Evolutionary conservation across 495 filamentous ascomycete species (phyloP).

Genomic region (Penicillium flavigenum): DNA sequence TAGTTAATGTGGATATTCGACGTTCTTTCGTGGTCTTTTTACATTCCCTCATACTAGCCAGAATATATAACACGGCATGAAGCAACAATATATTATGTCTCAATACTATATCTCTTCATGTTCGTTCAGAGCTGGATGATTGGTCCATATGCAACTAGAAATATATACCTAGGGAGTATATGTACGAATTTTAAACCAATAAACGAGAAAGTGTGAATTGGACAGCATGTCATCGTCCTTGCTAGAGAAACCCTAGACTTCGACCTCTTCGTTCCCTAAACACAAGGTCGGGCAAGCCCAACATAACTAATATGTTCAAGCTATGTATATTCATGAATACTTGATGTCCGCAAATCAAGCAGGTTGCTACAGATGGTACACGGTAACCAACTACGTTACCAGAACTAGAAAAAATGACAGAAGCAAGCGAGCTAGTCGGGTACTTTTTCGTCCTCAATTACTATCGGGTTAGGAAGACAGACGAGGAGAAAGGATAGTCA

Average conservation of each 20-base stretch:
- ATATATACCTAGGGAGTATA: no score
- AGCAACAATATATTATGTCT: neutral
- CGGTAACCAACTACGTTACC: neutral
- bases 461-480: conserved; percentile 37
- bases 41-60: neutral
- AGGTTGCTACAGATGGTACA: neutral
- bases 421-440: conserved; percentile 12
- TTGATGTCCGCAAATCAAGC: neutral
- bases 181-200: no score
- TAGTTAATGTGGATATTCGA: neutral
- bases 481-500: conserved; percentile 31
- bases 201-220: neutral
- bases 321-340: neutral
- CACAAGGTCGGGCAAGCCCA: neutral
- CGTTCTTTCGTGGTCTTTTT: neutral
- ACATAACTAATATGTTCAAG: neutral
- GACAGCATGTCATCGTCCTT: neutral
- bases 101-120: no score
- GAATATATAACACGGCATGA: neutral
- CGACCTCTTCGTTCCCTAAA: neutral
- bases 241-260: neutral
- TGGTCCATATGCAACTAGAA: neutral
- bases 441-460: conserved; percentile 45
- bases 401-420: neutral
- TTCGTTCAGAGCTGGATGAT: neutral